phyloP scores from a whole-genome alignment of 2,329 filamentous ascomycete species.

The Rhynchosporium secalis region DNA sequence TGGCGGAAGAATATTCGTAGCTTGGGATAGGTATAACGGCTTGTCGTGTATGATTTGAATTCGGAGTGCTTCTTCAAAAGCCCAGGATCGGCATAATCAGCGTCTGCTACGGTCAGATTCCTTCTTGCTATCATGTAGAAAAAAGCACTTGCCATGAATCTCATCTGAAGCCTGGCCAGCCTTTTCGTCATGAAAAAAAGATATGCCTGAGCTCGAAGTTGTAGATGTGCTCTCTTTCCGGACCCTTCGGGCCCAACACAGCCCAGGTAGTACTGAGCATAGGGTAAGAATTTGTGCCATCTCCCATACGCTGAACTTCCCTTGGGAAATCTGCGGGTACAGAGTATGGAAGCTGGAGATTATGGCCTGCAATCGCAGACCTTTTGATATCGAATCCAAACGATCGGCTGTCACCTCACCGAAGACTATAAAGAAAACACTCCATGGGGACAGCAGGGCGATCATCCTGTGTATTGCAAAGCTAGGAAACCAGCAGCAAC shows the following conservation, averaged over 20 bases:
- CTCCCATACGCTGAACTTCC: constrained; percentile 27
- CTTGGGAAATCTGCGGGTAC: constrained; percentile 24
- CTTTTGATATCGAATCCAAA: constrained; percentile 15
- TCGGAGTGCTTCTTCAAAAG: constrained; percentile 76
- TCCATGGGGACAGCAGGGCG: constrained; percentile 17
- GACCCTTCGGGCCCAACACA: constrained; percentile 31
- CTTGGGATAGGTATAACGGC: constrained; percentile 65
- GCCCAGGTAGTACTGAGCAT: constrained; percentile 31
- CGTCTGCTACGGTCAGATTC: constrained; percentile 29
- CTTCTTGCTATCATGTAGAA: background rate
- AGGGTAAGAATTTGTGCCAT: constrained; percentile 31
- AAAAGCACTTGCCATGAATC: constrained; percentile 27
- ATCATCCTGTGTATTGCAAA: constrained; percentile 1
- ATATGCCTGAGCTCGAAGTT: constrained; percentile 25
- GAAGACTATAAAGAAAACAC: constrained; percentile 19
- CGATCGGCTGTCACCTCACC: constrained; percentile 8
- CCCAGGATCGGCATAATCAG: constrained; percentile 60
- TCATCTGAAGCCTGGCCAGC: constrained; percentile 21
- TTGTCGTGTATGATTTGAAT: constrained; percentile 71
- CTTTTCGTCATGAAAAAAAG: constrained; percentile 6
- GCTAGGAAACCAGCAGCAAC: background rate
- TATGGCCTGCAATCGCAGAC: constrained; percentile 22
- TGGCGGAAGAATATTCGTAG: constrained; percentile 82
- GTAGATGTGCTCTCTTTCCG: constrained; percentile 24
- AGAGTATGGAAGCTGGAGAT: constrained; percentile 25